Evolutionary conservation across 2,329 filamentous ascomycete genomes (phyloP).

Genomic region (Phaeosphaeriaceae sp.): DNA sequence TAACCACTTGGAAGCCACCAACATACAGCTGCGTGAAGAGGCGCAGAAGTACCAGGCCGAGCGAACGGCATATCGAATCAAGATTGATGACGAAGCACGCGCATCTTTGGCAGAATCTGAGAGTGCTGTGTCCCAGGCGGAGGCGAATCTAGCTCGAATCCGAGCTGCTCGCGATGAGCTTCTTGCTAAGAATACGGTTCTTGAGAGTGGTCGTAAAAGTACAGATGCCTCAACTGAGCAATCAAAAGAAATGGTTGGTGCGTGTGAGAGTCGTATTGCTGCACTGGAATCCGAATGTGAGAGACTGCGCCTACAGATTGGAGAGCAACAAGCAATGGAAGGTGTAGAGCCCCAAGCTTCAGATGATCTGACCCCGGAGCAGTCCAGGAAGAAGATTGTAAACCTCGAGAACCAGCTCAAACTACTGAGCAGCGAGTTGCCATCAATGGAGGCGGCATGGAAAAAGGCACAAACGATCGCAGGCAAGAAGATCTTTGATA

Average conservation of each 20-base stretch:
- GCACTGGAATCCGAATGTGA: constrained; percentile 84
- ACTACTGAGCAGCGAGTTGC: constrained; percentile 84
- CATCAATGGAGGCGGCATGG: constrained; percentile 88
- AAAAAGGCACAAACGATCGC: constrained; percentile 86
- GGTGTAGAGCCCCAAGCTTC: constrained; percentile 49
- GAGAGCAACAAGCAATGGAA: constrained; percentile 49
- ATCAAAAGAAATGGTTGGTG: constrained; percentile 78
- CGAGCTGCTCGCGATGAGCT: constrained; percentile 85
- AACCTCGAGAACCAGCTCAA: constrained; percentile 81
- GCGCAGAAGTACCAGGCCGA: constrained; percentile 85
- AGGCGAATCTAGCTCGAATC: constrained; percentile 85
- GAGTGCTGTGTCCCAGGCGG: constrained; percentile 77
- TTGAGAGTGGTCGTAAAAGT: constrained; percentile 80
- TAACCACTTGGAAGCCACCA: constrained; percentile 89
- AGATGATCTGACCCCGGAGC: constrained; percentile 69
- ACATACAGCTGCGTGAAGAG: constrained; percentile 83
- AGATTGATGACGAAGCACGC: constrained; percentile 82
- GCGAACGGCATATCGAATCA: constrained; percentile 78
- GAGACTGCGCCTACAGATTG: constrained; percentile 66
- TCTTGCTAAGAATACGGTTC: constrained; percentile 77
- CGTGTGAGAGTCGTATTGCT: constrained; percentile 79
- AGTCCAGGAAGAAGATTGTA: constrained; percentile 74
- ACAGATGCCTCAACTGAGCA: constrained; percentile 73
- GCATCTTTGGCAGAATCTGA: constrained; percentile 77
- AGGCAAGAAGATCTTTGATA: constrained; percentile 84